Conservation (phyloP, 148 eudicot species). For the Selenicereus undatus region DNA sequence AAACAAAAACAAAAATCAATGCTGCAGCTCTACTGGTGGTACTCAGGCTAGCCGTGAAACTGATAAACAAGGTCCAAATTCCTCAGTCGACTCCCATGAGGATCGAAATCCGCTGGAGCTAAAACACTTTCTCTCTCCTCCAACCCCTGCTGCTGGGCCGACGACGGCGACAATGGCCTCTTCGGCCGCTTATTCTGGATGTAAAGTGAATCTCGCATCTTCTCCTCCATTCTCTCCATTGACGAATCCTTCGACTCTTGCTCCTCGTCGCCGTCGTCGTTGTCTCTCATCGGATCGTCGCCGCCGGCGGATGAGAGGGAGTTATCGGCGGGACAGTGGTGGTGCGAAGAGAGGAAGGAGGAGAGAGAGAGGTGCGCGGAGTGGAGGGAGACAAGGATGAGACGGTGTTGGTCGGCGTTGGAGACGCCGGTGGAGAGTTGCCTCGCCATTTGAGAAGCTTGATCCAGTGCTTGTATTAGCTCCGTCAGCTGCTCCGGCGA, state of each 20-base stretch:
- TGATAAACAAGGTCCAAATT: constrained; percentile 34
- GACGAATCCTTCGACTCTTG: constrained; percentile 29
- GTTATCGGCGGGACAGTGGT: constrained; percentile 3
- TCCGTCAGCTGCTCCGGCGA: constrained; percentile 13
- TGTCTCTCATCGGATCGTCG: constrained; percentile 28
- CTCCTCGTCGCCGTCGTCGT: constrained; percentile 19
- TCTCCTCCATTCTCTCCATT: constrained; percentile 33
- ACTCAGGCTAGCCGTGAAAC: constrained; percentile 21
- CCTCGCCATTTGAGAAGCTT: constrained; percentile 29
- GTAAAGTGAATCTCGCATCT: constrained; percentile 26
- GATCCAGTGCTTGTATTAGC: constrained; percentile 29
- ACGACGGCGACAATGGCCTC: constrained; percentile 26
- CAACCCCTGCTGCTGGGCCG: constrained; percentile 17
- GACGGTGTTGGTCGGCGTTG: constrained; percentile 17
- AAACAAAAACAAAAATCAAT: no score
- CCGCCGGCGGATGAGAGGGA: constrained; percentile 10
- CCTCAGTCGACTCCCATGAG: constrained; percentile 14
- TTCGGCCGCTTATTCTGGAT: constrained; percentile 36
- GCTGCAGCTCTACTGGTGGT: background rate
- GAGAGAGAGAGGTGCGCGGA: constrained; percentile 24
- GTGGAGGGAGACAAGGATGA: constrained; percentile 23
- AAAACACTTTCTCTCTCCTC: constrained; percentile 23
- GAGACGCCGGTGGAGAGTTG: constrained; percentile 18
- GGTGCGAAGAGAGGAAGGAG: constrained; percentile 25
- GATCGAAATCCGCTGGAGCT: constrained; percentile 17